A percentile compares a stretch with the other conserved stretches of the same genome.
These are phyloP conservation scores for Penicillium janthinellum DNA, from an alignment of 2,329 filamentous ascomycete species.

Conservation along the genomic window DNA sequence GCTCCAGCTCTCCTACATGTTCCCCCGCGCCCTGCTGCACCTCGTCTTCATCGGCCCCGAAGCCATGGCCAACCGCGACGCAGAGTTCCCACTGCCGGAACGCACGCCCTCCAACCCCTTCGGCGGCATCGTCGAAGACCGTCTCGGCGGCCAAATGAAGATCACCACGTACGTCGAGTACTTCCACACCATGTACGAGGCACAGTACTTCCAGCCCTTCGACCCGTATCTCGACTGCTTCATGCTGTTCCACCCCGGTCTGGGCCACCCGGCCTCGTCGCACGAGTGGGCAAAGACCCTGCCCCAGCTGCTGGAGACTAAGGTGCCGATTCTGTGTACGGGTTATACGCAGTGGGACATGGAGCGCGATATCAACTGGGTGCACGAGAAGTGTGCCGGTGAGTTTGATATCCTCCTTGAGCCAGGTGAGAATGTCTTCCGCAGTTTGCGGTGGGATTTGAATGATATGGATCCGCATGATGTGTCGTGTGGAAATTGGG, in stretches of 20 bases:
- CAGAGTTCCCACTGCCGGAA: conserved; percentile 86
- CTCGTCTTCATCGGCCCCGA: conserved; percentile 94
- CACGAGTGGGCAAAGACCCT: conserved; percentile 94
- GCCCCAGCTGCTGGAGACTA: conserved; percentile 88
- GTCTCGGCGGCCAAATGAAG: conserved; percentile 86
- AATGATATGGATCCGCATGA: conserved; percentile 95
- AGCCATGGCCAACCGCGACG: conserved; percentile 90
- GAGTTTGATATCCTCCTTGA: conserved; percentile 92
- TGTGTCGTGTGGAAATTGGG: conserved; percentile 94
- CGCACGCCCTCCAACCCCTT: conserved; percentile 86
- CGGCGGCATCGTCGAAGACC: conserved; percentile 89
- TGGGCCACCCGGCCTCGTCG: conserved; percentile 89
- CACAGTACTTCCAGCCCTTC: conserved; percentile 87
- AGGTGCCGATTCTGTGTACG: conserved; percentile 89
- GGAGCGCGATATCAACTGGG: conserved; percentile 88
- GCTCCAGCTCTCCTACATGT: conserved; percentile 91
- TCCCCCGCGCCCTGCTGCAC: conserved; percentile 88
- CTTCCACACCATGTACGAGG: conserved; percentile 93
- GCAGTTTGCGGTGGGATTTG: conserved; percentile 93
- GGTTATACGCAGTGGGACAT: conserved; percentile 96
- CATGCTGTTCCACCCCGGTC: conserved; percentile 92
- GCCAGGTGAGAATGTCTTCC: conserved; percentile 90
- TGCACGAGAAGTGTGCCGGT: conserved; percentile 78
- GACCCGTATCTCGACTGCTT: conserved; percentile 99
- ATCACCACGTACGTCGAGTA: conserved; percentile 98